Base-by-base conservation (phyloP, 768 basidiomycete species). In the Mycena rebaudengoi region DNA sequence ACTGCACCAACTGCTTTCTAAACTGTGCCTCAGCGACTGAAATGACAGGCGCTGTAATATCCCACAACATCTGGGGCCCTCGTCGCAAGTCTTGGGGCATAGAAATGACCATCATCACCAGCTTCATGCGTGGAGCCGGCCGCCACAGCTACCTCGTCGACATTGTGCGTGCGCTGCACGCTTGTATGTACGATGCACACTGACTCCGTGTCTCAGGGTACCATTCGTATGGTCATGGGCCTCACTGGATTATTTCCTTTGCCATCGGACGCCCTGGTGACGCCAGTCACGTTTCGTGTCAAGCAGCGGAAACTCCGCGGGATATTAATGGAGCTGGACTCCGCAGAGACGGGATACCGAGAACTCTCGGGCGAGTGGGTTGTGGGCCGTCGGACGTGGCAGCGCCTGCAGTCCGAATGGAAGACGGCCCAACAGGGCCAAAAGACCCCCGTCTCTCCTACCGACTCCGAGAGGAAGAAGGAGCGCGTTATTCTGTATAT, bases 351-450 rank as follows among this genome's bases (percentile, higher is more conserved):
- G 11, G 96, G 95, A 32, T 75, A 71, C 10, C 86, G 97, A 5
- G 92, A 96, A 71, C 83, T 99, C 29, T 88, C 88, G 1, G 97
- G 95, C 0, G 97, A 99, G 81, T 99, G 97, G 97, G 90, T 99
- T 23, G 91, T 98, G n/a, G 94, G 94, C 33, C 92, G 91, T 75
- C 88, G 87, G 66, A 87, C 96, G 0, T 99, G 97, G 97, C 89
- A 88, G 66, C 80, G 88, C 28, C 81, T 98, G 67, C 95, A 98
- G 71, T 79, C 84, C 16, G 94, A 96, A 70, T 92, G 93, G 87
- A 88, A 85, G 71, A 80, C 84, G 18, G 73, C 80, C n/a, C 74
- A 75, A 48, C 60, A 72, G 69, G 39, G 65, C 60, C 41, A 65
- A 70, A 53, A 71, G 68, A 52, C 60, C 67, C 23, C 55, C 65